These are phyloP conservation scores for Coccinonectria pachysandricola DNA, from an alignment of 2,329 filamentous ascomycete species.

Conservation along the genomic window DNA sequence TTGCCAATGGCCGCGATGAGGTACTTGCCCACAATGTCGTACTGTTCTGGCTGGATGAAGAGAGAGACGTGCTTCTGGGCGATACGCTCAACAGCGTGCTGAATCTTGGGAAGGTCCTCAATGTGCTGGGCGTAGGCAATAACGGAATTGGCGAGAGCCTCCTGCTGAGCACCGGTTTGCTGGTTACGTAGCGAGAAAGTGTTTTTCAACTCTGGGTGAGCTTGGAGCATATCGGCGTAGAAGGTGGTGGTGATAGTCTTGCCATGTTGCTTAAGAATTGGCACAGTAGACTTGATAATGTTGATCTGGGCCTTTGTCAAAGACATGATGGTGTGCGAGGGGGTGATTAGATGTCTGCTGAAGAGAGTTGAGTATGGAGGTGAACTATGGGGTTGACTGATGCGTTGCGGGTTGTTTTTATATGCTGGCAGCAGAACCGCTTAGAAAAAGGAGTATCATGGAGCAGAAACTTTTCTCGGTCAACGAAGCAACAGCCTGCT, in stretches of 20 bases:
- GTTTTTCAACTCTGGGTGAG: slow-evolving; percentile 55
- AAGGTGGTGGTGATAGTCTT: slow-evolving; percentile 59
- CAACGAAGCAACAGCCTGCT: too few relatives aligned
- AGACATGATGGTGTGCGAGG: slow-evolving; percentile 27
- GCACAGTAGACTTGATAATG: slow-evolving; percentile 68
- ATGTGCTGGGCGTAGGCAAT: slow-evolving; percentile 65
- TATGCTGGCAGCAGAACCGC: too few relatives aligned
- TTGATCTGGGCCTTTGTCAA: slow-evolving; percentile 54
- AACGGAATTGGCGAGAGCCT: slow-evolving; percentile 59
- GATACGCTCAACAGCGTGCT: slow-evolving; percentile 53
- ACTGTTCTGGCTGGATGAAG: slow-evolving; percentile 59
- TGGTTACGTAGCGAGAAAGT: slow-evolving; percentile 65
- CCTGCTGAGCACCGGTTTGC: slow-evolving; percentile 54
- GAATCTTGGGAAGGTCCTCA: slow-evolving; percentile 54
- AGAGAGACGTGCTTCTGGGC: slow-evolving; percentile 67
- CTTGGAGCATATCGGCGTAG: slow-evolving; percentile 57
- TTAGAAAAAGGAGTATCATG: too few relatives aligned
- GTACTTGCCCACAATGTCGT: slow-evolving; percentile 57
- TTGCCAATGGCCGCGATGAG: slow-evolving; percentile 57
- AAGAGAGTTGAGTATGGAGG: slow-evolving; percentile 1
- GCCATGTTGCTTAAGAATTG: slow-evolving; percentile 60
- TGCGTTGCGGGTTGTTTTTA: too few relatives aligned
- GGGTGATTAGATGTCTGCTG: slow-evolving; percentile 1
- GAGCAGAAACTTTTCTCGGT: too few relatives aligned
- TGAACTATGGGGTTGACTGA: too few relatives aligned